Conservation (phyloP, 345 rosid genomes). For the Gossypium turneri region DNA sequence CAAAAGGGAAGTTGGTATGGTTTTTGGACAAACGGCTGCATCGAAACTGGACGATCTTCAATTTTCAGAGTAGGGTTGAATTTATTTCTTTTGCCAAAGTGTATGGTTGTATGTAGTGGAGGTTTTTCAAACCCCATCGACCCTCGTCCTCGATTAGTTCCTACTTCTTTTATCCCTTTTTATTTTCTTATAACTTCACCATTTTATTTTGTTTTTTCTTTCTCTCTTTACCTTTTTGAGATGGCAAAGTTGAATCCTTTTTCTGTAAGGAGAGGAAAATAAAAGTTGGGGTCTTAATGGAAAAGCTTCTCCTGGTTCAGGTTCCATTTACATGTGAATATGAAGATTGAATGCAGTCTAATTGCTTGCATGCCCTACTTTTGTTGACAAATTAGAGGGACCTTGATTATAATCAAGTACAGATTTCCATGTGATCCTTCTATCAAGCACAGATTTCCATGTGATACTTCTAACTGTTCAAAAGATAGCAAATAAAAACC, state of each 20-base stretch:
- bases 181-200: conserved; percentile 24
- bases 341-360: no score
- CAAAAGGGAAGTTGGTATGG: conserved; percentile 68
- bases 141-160: conserved; percentile 17
- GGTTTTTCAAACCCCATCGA: conserved; percentile 22
- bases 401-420: no score
- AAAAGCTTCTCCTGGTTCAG: not conserved
- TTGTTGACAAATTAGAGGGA: no score
- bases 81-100: conserved; percentile 16
- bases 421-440: no score
- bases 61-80: conserved; percentile 34
- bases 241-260: conserved; percentile 26
- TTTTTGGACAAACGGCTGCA: conserved; percentile 80
- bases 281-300: conserved; percentile 20
- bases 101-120: conserved; percentile 32
- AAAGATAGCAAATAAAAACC: no score
- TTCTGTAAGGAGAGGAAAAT: conserved; percentile 32
- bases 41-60: conserved; percentile 50
- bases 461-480: no score
- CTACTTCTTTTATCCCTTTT: not conserved
- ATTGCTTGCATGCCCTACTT: no score
- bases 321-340: no score
- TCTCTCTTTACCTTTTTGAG: conserved; percentile 20
- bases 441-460: no score
- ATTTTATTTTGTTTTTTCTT: conserved; percentile 1